phyloP scores from a whole-genome alignment of 2,329 filamentous ascomycete genomes.

The Cercospora citrullina region DNA sequence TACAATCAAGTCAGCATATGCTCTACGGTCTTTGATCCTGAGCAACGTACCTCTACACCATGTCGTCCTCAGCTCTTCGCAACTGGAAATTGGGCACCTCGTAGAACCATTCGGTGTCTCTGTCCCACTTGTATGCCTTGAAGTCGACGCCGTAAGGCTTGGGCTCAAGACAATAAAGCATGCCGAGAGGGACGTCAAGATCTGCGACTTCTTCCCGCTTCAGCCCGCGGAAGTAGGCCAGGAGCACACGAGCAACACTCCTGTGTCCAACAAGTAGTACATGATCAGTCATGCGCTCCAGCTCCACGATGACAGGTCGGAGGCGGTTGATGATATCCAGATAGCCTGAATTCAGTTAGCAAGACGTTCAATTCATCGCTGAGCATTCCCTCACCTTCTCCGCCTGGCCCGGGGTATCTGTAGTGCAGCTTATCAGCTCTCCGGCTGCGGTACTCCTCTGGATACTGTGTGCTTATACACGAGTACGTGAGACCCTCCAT shows the following conservation, averaged over 20 bases:
- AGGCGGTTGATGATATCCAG: slow-evolving; percentile 95
- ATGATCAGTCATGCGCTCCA: slow-evolving; percentile 96
- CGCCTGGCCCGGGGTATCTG: slow-evolving; percentile 92
- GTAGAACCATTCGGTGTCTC: slow-evolving; percentile 75
- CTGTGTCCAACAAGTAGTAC: slow-evolving; percentile 90
- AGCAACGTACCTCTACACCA: slow-evolving; percentile 27
- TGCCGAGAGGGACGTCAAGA: slow-evolving; percentile 88
- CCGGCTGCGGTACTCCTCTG: slow-evolving; percentile 78
- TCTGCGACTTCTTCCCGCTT: slow-evolving; percentile 90
- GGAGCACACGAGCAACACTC: slow-evolving; percentile 84
- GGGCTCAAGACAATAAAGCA: slow-evolving; percentile 92
- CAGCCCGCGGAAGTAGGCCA: slow-evolving; percentile 95
- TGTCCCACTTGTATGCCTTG: slow-evolving; percentile 90
- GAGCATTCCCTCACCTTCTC: slow-evolving; percentile 59
- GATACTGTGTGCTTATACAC: slow-evolving; percentile 77
- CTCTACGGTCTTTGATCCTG: neutral
- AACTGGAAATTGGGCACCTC: slow-evolving; percentile 82
- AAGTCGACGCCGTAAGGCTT: slow-evolving; percentile 98
- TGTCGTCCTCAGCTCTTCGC: slow-evolving; percentile 53
- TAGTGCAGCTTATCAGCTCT: slow-evolving; percentile 88
- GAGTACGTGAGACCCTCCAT: slow-evolving; percentile 96
- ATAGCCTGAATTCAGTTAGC: slow-evolving; percentile 55
- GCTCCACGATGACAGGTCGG: slow-evolving; percentile 91
- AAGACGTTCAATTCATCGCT: neutral
- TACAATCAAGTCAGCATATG: slow-evolving; percentile 2